phyloP scores from a whole-genome alignment of 2,329 filamentous ascomycete genomes.

The Trichoderma pleuroti region DNA sequence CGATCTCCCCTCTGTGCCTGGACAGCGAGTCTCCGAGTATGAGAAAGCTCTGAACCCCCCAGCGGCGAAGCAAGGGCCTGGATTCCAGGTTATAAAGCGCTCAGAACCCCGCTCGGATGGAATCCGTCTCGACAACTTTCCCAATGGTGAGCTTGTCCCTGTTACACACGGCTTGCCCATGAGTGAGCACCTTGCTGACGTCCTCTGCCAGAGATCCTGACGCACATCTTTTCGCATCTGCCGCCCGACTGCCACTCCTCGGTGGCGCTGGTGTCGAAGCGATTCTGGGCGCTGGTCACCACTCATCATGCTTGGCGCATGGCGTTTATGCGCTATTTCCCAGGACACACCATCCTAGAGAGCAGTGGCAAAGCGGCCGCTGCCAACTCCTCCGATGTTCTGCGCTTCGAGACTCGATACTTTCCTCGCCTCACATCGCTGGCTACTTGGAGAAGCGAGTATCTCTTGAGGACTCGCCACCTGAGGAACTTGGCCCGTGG shows the following conservation, averaged over 20 bases:
- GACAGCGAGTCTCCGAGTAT: slow-evolving; percentile 57
- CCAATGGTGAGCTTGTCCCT: slow-evolving; percentile 67
- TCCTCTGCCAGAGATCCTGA: slow-evolving; percentile 70
- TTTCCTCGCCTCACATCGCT: slow-evolving; percentile 79
- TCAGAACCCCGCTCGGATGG: slow-evolving; percentile 38
- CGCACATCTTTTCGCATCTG: slow-evolving; percentile 85
- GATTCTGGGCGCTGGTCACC: slow-evolving; percentile 82
- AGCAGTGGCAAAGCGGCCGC: slow-evolving; percentile 34
- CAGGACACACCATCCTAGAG: slow-evolving; percentile 55
- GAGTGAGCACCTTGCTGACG: slow-evolving; percentile 20
- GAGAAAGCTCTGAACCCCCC: slow-evolving; percentile 55
- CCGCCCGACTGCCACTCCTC: slow-evolving; percentile 78
- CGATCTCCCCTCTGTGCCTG: slow-evolving; percentile 36
- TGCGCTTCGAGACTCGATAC: slow-evolving; percentile 69
- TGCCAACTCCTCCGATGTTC: slow-evolving; percentile 43
- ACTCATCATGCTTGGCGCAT: slow-evolving; percentile 91
- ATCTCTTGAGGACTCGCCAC: slow-evolving; percentile 80
- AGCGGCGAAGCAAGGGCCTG: slow-evolving; percentile 46
- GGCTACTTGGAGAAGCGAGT: slow-evolving; percentile 96
- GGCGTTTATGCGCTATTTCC: slow-evolving; percentile 88
- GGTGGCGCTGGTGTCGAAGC: slow-evolving; percentile 80
- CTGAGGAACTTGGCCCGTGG: slow-evolving; percentile 77
- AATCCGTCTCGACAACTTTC: slow-evolving; percentile 56
- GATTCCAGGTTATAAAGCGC: slow-evolving; percentile 55
- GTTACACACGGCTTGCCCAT: neutral